These are phyloP conservation scores for Acer saccharum DNA, from an alignment of 345 rosid genomes.

Conservation along the genomic window DNA sequence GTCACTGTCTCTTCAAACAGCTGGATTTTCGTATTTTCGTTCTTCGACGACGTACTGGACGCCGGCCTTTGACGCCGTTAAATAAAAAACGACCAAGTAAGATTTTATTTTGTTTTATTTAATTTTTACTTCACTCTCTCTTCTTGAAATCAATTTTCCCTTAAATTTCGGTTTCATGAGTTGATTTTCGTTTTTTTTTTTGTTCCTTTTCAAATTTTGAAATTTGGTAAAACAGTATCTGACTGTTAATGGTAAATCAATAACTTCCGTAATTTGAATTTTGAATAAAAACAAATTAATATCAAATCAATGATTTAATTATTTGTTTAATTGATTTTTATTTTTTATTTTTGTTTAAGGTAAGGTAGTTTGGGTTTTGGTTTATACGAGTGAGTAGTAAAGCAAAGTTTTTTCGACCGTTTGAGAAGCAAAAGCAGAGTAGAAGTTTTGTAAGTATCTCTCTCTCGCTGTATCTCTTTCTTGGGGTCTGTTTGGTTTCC, in stretches of 20 bases:
- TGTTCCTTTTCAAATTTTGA: constrained; percentile 21
- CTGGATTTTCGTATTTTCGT: neutral
- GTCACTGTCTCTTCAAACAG: constrained; percentile 1
- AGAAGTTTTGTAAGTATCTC: constrained; percentile 13
- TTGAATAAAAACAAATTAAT: neutral
- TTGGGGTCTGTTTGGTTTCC: constrained; percentile 30
- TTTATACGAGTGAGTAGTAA: neutral
- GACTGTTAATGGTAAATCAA: constrained; percentile 40
- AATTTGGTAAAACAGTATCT: constrained; percentile 11
- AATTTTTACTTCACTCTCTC: neutral
- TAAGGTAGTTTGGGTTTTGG: neutral
- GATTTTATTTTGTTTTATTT: neutral
- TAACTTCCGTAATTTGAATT: constrained; percentile 1
- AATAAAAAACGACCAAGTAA: constrained; percentile 11
- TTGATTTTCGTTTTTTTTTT: constrained; percentile 15
- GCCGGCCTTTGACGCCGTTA: constrained; percentile 48
- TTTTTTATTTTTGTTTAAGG: too few relatives aligned
- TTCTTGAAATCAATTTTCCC: constrained; percentile 3
- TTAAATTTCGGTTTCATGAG: constrained; percentile 30
- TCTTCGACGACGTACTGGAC: neutral
- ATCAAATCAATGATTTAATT: neutral
- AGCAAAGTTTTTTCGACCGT: constrained; percentile 32
- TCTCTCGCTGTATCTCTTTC: constrained; percentile 1
- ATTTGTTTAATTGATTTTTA: constrained; percentile 3
- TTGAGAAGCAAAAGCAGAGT: constrained; percentile 20